Conservation (phyloP, 495 filamentous ascomycete genomes). For the Penicillium turbatum region DNA sequence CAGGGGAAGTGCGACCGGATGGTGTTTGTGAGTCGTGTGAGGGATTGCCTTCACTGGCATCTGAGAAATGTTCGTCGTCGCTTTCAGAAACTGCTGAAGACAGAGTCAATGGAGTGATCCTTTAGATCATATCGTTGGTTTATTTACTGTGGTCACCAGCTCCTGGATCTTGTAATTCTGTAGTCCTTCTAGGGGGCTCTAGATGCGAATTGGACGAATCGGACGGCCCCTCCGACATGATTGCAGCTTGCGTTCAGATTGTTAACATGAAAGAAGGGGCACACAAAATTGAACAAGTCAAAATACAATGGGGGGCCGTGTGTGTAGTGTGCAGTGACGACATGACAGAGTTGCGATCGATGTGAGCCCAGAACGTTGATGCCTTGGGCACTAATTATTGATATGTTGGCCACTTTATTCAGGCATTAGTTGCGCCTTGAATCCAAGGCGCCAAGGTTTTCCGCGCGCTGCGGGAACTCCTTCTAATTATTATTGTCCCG, state of each 20-base stretch:
- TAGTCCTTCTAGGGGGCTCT: slow-evolving; percentile 62
- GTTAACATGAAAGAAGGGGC: slow-evolving; percentile 18
- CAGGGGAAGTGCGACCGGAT: slow-evolving; percentile 47
- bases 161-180: slow-evolving; percentile 67
- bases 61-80: slow-evolving; percentile 84
- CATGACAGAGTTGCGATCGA: slow-evolving; percentile 35
- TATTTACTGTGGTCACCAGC: slow-evolving; percentile 72
- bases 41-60: slow-evolving; percentile 69
- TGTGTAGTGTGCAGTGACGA: slow-evolving; percentile 27
- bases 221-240: slow-evolving; percentile 42
- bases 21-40: slow-evolving; percentile 29
- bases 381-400: slow-evolving; percentile 27
- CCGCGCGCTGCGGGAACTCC: slow-evolving; percentile 25
- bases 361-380: slow-evolving; percentile 32
- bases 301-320: slow-evolving; percentile 15
- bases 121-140: slow-evolving; percentile 6
- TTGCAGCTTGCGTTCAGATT: slow-evolving; percentile 16
- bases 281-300: slow-evolving; percentile 11
- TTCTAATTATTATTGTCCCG: slow-evolving; percentile 22
- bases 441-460: slow-evolving; percentile 8
- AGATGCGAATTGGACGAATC: slow-evolving; percentile 44
- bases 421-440: slow-evolving; percentile 4
- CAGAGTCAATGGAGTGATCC: slow-evolving; percentile 1
- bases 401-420: slow-evolving; percentile 4
- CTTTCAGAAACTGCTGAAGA: slow-evolving; percentile 53